These are phyloP conservation scores for Pyricularia sp. DNA, from an alignment of 2,329 filamentous ascomycete species.

Conservation along the genomic window DNA sequence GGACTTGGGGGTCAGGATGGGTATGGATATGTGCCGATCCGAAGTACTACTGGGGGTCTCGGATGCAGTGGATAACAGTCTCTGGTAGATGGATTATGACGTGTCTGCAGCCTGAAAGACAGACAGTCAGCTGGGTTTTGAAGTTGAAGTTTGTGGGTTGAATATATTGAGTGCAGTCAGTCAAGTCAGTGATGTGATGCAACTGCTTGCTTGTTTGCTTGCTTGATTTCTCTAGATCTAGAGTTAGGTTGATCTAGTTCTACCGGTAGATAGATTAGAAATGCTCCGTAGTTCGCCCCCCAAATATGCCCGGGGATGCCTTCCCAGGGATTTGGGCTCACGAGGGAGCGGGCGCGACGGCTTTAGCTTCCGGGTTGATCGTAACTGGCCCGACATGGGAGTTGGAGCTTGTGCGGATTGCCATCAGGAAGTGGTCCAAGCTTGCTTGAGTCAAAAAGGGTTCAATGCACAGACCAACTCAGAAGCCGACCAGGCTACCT, in stretches of 20 bases:
- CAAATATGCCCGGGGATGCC: background rate
- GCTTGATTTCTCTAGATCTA: too few species aligned
- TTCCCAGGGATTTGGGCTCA: background rate
- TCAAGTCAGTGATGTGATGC: too few species aligned
- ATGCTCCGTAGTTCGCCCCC: background rate
- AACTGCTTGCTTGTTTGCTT: too few species aligned
- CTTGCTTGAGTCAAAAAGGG: background rate
- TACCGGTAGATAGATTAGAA: too few species aligned
- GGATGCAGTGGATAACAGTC: too few species aligned
- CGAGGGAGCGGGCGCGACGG: background rate
- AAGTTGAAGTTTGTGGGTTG: background rate
- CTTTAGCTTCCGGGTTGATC: background rate
- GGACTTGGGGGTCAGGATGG: background rate
- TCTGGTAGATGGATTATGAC: background rate
- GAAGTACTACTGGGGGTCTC: background rate
- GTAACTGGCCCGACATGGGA: background rate
- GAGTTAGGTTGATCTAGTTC: too few species aligned
- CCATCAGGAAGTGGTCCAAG: background rate
- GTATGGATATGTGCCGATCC: background rate
- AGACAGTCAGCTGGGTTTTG: too few species aligned
- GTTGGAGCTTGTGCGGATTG: background rate
- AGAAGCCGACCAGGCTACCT: background rate
- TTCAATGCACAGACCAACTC: background rate
- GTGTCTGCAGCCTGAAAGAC: background rate
- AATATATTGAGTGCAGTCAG: too few species aligned